These are phyloP conservation scores for Pulveroboletus sp. DNA, from an alignment of 768 basidiomycete species.

Conservation along the genomic window DNA sequence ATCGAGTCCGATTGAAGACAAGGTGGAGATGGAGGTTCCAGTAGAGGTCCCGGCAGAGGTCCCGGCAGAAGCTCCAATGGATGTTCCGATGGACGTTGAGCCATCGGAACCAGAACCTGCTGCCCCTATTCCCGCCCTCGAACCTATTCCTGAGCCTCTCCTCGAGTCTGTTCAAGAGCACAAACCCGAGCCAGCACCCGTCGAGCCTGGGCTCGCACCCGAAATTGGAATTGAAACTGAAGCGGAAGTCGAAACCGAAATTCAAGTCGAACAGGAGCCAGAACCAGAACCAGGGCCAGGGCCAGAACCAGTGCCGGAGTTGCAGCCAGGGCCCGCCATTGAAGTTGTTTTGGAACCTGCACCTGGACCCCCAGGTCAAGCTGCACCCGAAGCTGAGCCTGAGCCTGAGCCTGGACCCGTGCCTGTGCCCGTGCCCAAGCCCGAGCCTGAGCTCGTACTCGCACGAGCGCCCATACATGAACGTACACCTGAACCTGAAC, in stretches of 20 bases:
- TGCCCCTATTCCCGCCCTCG: not conserved
- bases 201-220: not conserved
- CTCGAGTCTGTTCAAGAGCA: not conserved
- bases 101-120: conserved; percentile 5
- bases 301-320: too few species aligned
- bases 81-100: conserved; percentile 12
- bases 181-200: not conserved
- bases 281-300: too few species aligned
- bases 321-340: not conserved
- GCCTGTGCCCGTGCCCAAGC: too few species aligned
- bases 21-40: conserved; percentile 10
- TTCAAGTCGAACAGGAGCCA: too few species aligned
- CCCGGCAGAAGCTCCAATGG: conserved; percentile 3
- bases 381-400: too few species aligned
- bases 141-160: conserved; percentile 1
- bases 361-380: too few species aligned
- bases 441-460: too few species aligned
- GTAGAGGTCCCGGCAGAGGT: conserved; percentile 7
- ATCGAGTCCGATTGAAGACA: conserved; percentile 23
- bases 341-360: not conserved
- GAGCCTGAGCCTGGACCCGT: not conserved
- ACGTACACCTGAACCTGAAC: not conserved
- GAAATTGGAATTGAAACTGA: too few species aligned
- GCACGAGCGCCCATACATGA: too few species aligned
- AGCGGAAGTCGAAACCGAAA: too few species aligned